Evolutionary conservation across 2,329 filamentous ascomycete genomes (phyloP), one percentile per base, ranked within the genome.

Genomic region (Ophioceras dolichostomum): DNA sequence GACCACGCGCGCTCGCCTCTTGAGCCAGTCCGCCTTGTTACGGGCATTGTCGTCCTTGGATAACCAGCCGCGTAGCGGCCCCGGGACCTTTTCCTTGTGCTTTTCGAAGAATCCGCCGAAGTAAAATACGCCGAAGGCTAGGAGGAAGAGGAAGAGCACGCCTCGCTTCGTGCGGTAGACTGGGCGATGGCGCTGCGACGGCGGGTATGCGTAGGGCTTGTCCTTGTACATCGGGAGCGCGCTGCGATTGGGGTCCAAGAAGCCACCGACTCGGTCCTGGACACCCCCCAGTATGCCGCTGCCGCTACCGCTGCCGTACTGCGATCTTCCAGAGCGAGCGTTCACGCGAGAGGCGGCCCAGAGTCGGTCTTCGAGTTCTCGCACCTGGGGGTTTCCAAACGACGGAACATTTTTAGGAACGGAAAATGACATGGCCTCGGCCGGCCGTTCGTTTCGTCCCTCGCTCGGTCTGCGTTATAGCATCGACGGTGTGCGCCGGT

Each of bases 161-260:
- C 74, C 58, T 41, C 81, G 66, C 62, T 81, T 84, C 49, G 73
- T 71, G 56, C 70, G 72, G 62, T 75, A 79, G 47, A 74, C 59
- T 24, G 74, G 67, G 36, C 67, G 67, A 43, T 68, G 65, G 49
- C 73, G 72, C 47, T 72, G 67, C 42, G 73, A 74, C 24, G 68
- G 62, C 31, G 73, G 67, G 49, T 83, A 79, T 36, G 69, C 70
- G 54, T 84, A 91, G n/a, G 91, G 91, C 58, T 98, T 98, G 62
- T 98, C 91, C 62, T 98, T 98, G 66, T 98, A 98, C 83, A 96
- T 88, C 32, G 91, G 91, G 44, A 98, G 64, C 40, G 76, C 66
- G 50, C 42, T 62, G 50, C 43, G 24, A 42, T 57, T 58, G 18
- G 60, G 72, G 27, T 78, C 73, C 43, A 88, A 78, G 42, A 87